Percentiles rank a stretch among this genome's conserved stretches.
Conservation (phyloP, 2,329 filamentous ascomycete species). For the Drechslerella stenobrocha region DNA sequence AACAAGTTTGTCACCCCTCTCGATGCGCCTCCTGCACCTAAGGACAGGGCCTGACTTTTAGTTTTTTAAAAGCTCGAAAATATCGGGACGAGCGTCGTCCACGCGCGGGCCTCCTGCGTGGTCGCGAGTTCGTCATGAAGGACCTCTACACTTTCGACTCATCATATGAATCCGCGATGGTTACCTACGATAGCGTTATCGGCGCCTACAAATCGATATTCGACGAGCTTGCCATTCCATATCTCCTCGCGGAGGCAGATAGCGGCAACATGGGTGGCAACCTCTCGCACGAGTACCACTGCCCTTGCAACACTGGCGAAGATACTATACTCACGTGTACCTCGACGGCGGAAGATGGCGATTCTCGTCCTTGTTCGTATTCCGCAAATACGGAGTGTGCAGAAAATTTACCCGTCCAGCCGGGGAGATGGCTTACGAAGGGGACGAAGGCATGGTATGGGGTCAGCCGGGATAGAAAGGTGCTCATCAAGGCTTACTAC, state of each 20-base stretch:
- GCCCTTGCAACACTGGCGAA: slow-evolving; percentile 76
- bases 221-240: slow-evolving; percentile 77
- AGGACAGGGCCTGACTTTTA: not conserved
- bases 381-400: slow-evolving; percentile 87
- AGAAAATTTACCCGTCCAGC: slow-evolving; percentile 21
- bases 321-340: slow-evolving; percentile 79
- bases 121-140: slow-evolving; percentile 95
- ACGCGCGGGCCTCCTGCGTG: slow-evolving; percentile 81
- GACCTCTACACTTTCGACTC: slow-evolving; percentile 95
- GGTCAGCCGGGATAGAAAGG: slow-evolving; percentile 68
- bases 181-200: slow-evolving; percentile 76
- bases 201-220: slow-evolving; percentile 76
- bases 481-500: slow-evolving; percentile 72
- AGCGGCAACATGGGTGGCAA: slow-evolving; percentile 96
- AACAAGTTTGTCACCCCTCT: slow-evolving; percentile 64
- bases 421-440: slow-evolving; percentile 32
- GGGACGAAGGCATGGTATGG: slow-evolving; percentile 62
- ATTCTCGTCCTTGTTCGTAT: slow-evolving; percentile 71
- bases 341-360: slow-evolving; percentile 48
- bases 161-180: slow-evolving; percentile 68
- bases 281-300: slow-evolving; percentile 92
- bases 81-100: slow-evolving; percentile 92
- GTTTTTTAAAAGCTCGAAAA: slow-evolving; percentile 69
- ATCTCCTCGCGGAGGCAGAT: slow-evolving; percentile 78
- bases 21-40: too few species aligned